A percentile compares a stretch with the other conserved stretches of the same genome.
Conservation (phyloP, 208 protist genomes). For the Lotmaria passim region DNA sequence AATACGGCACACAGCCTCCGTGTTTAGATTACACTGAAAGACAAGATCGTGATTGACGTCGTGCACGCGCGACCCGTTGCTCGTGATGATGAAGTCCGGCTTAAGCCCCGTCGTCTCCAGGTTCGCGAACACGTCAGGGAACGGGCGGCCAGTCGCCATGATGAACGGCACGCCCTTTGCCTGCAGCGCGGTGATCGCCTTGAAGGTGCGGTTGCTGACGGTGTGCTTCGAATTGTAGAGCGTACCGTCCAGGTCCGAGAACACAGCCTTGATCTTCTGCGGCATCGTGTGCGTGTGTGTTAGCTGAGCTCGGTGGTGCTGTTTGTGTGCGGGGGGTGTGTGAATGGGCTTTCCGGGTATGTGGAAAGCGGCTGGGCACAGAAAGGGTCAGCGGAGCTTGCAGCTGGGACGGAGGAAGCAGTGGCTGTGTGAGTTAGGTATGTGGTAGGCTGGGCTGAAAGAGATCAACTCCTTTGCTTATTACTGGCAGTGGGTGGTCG, state of each 20-base stretch:
- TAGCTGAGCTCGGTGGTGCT: no score
- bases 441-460: no score
- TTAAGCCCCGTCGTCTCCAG: conserved; percentile 42
- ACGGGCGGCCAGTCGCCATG: conserved; percentile 70
- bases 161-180: conserved; percentile 38
- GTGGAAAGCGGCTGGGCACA: no score
- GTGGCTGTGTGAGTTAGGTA: no score
- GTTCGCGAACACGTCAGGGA: conserved; percentile 66
- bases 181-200: conserved; percentile 39
- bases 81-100: conserved; percentile 76
- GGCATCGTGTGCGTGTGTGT: conserved; percentile 1
- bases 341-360: conserved; percentile 1
- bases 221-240: conserved; percentile 47
- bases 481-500: no score
- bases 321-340: no score
- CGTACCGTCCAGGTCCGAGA: conserved; percentile 74
- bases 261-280: conserved; percentile 41
- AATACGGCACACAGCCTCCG: conserved; percentile 46
- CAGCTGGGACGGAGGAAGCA: no score
- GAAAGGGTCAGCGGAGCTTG: no score
- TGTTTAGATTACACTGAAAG: conserved; percentile 43
- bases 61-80: conserved; percentile 71
- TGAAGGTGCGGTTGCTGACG: conserved; percentile 37
- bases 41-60: conserved; percentile 42
- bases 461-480: no score